Conservation (phyloP, 129 eudicot species). For the Daucus carota region DNA sequence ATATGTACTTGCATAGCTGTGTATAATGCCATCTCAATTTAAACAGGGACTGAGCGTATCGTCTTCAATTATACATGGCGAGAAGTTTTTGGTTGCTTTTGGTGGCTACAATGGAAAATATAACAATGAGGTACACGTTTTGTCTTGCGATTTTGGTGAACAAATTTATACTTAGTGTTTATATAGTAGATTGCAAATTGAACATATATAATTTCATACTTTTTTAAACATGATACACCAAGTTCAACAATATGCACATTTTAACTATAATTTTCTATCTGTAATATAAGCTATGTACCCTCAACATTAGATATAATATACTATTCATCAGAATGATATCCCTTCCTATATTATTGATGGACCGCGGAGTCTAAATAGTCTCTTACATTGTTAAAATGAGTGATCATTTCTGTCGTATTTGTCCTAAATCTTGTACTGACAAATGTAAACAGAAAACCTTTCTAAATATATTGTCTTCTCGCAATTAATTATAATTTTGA, state of each 20-base stretch:
- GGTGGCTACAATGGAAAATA: conserved; percentile 97
- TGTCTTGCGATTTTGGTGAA: neutral
- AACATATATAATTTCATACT: neutral
- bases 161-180: neutral
- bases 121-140: conserved; percentile 61
- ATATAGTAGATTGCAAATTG: neutral
- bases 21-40: conserved; percentile 12
- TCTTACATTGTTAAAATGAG: neutral
- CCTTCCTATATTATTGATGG: neutral
- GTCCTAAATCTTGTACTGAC: neutral
- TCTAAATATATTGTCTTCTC: neutral
- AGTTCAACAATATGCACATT: neutral
- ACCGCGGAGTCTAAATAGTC: neutral
- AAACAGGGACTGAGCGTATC: conserved; percentile 84
- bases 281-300: neutral
- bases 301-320: neutral
- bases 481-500: too few species aligned
- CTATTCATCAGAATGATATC: neutral
- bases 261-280: neutral
- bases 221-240: neutral
- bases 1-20: neutral
- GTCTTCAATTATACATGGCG: conserved; percentile 49
- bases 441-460: neutral
- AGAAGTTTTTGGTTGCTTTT: conserved; percentile 62
- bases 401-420: neutral